Evolutionary conservation across 805 yeast species (phyloP), one percentile per base, ranked within the genome.

Genomic region (Metschnikowia gruessii): DNA sequence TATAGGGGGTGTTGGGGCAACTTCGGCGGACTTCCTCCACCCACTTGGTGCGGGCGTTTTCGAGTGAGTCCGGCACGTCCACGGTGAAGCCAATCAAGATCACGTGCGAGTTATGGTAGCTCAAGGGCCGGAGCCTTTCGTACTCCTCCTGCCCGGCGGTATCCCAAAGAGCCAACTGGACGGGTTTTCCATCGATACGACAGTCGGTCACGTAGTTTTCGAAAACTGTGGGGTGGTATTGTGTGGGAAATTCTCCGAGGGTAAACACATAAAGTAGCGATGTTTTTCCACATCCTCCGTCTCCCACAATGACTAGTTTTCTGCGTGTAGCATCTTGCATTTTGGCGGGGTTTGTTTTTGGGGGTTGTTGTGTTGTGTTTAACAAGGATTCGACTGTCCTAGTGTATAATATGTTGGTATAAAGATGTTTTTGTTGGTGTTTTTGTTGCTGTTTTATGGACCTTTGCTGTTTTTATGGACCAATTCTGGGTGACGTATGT

Each of bases 91-190:
- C 97, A 44, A 90, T 84, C 45, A 90, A 69, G 43, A 91, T 84
- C 46, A 87, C 86, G 64, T 91, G 87, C 2, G 97, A 95, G 57
- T 87, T 85, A 10, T 91, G 80, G 60, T 91, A 91, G 18, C 95
- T 85, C 53, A 91, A 70, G 0, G 97, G 97, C 51, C 97, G 78
- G 48, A 91, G 70, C 49, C 97, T 71, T 62, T 90, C 97, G 62
- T 90, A 90, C 66, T 90, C 97, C 69, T 90, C 97, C 67, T 90
- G 97, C 2, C 97, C 97, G 2, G 97, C 97, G 1, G 97, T 90
- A 63, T 90, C 97, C 97, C 97, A 90, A 21, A 90, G 68, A 1
- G 95, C 91, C 46, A 90, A 67, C 52, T 89, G 85, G 3, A 90
- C 95, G 13, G 94, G 85, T 55, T 89, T 90, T 3, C 97, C 97